Evolutionary conservation across 2,329 filamentous ascomycete species (phyloP).

Genomic region (Alternaria triticina): DNA sequence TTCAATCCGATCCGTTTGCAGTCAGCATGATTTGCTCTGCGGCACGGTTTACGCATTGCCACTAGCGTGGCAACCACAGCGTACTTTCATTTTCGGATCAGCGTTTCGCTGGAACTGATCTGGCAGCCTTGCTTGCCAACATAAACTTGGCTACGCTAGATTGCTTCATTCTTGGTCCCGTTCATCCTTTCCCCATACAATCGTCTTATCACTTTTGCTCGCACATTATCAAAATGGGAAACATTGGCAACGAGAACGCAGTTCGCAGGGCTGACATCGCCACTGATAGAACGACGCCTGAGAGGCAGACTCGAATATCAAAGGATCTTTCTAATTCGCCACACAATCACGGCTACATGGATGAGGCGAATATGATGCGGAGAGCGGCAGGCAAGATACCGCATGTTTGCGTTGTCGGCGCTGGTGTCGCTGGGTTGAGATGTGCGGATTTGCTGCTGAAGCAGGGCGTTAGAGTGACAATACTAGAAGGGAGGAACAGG

Average conservation of each 20-base stretch:
- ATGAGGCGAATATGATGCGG: conserved; percentile 36
- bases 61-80: background rate
- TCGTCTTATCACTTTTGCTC: background rate
- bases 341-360: conserved; percentile 31
- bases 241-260: conserved; percentile 34
- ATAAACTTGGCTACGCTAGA: background rate
- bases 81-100: background rate
- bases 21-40: background rate
- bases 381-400: conserved; percentile 49
- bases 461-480: conserved; percentile 70
- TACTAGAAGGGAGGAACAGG: conserved; percentile 71
- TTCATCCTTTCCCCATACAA: background rate
- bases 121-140: background rate
- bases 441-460: conserved; percentile 72
- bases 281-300: conserved; percentile 22
- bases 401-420: conserved; percentile 72
- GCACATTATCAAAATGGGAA: conserved; percentile 18
- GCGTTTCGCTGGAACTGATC: background rate
- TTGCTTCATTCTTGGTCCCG: too few relatives aligned
- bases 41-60: background rate
- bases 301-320: conserved; percentile 38
- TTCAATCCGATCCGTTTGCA: background rate
- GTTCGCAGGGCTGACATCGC: conserved; percentile 37
- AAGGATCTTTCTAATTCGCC: conserved; percentile 42
- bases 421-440: conserved; percentile 72